Evolutionary conservation across 2,329 filamentous ascomycete genomes (phyloP), one percentile per base, ranked within the genome.

Genomic region (Fusarium haematococcum): DNA sequence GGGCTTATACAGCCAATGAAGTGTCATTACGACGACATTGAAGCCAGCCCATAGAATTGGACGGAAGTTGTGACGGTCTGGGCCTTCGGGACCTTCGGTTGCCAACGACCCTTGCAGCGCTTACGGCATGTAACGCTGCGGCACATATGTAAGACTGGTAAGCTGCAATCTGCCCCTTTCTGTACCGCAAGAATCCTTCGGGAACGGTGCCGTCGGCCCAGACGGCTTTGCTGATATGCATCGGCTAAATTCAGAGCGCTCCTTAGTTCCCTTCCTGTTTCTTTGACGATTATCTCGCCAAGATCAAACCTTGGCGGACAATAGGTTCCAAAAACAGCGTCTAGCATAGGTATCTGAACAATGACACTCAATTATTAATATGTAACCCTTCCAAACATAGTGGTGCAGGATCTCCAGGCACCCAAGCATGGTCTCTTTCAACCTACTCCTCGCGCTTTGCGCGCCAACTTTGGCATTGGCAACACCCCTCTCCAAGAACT

Each of bases 181-280:
- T 67, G 45, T 33, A 37, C 35, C 33, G 56, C 39, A 18, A 20
- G 16, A 65, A 70, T 68, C 61, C 65, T 54, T 25, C 68, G 68
- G 68, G 16, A 68, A 57, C 65, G 33, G 68, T 48, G 48, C 68
- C 68, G 68, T 68, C 68, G 68, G 68, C 27, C 65, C 68, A 68
- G 65, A 30, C 45, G 57, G 60, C 56, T 25, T 41, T 62, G 60
- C 54, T 62, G n/a, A 32, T 20, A 30, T 61, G 45, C 65, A 68
- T 70, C 67, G 65, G 23, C 68, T 70, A 68, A 68, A 65, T 25
- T 52, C 45, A 52, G 5, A 30, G 48, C 41, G 59, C 54, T 3
- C 14, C 9, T 32, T n/a, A 6, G 18, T 8, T 33, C 35, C n/a
- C 37, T 48, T 63, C 16, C 33, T 6, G 33, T 56, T 13, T 11